These are phyloP conservation scores for Fusarium sp. DNA, from an alignment of 2,329 filamentous ascomycete genomes.

Conservation along the genomic window DNA sequence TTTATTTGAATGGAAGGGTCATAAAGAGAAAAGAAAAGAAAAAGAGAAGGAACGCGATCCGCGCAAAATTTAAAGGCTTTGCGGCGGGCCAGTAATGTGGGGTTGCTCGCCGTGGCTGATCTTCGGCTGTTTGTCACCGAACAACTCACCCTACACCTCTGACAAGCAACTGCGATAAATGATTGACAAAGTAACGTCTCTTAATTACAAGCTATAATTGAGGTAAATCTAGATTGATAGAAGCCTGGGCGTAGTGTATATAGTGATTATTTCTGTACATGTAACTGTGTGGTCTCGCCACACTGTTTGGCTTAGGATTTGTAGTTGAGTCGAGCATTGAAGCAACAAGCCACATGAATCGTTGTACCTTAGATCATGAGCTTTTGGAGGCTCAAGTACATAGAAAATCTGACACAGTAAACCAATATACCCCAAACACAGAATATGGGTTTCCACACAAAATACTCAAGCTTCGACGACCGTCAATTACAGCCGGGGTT, in stretches of 20 bases:
- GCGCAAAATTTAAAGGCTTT: slow-evolving; percentile 52
- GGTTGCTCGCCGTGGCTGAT: slow-evolving; percentile 41
- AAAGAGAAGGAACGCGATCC: slow-evolving; percentile 43
- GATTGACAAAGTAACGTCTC: neutral
- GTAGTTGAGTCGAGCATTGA: too few relatives aligned
- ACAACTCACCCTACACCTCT: neutral
- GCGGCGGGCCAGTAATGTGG: slow-evolving; percentile 38
- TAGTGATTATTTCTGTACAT: too few relatives aligned
- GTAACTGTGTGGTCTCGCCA: too few relatives aligned
- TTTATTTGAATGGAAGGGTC: slow-evolving; percentile 99
- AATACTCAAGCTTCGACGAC: rapidly evolving
- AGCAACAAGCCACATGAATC: too few relatives aligned
- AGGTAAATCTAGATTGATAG: too few relatives aligned
- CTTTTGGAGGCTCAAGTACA: rapidly evolving
- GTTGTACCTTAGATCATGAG: rapidly evolving
- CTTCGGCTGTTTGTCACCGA: slow-evolving; percentile 36
- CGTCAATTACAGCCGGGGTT: rapidly evolving
- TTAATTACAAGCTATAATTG: too few relatives aligned
- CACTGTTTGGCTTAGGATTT: too few relatives aligned
- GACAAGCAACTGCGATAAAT: neutral
- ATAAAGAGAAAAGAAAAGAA: slow-evolving; percentile 69
- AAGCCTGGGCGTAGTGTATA: too few relatives aligned
- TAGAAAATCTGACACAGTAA: rapidly evolving
- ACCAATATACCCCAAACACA: rapidly evolving
- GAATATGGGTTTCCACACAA: neutral